Evolutionary conservation across 106 monocot genomes (phyloP).

Genomic region (Dendrobium chrysotoxum): DNA sequence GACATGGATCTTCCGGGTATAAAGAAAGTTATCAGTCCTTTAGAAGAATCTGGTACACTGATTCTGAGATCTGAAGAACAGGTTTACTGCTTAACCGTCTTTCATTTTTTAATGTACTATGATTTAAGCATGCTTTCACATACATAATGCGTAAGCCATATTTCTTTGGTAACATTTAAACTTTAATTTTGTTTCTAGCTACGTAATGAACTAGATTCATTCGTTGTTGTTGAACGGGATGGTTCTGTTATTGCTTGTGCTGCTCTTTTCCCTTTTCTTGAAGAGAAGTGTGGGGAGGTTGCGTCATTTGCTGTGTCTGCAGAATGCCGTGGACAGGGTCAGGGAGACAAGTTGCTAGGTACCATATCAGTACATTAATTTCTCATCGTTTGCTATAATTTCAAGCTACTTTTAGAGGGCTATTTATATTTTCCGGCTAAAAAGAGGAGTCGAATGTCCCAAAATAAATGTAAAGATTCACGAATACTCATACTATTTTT

Average conservation of each 20-base stretch:
- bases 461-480: no score
- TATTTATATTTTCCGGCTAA: no score
- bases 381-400: no score
- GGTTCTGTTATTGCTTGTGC: constrained; percentile 90
- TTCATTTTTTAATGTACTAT: background rate
- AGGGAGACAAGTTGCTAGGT: constrained; percentile 89
- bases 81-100: constrained; percentile 19
- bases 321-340: constrained; percentile 85
- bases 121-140: background rate
- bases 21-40: constrained; percentile 56
- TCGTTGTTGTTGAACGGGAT: constrained; percentile 86
- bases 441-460: no score
- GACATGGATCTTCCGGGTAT: constrained; percentile 60
- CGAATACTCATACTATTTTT: no score
- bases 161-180: no score
- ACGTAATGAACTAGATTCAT: constrained; percentile 42
- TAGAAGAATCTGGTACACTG: constrained; percentile 71
- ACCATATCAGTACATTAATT: background rate
- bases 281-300: constrained; percentile 82
- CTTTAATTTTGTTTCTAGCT: constrained; percentile 28
- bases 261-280: constrained; percentile 67
- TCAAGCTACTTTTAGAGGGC: no score
- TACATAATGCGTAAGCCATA: no score
- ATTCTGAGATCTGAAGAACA: constrained; percentile 60
- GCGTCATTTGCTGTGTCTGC: constrained; percentile 85